Evolutionary conservation across 176 grass and related monocot genomes (phyloP), one percentile per base, ranked within the genome.

Genomic region (barley (Hordeum vulgare)): DNA sequence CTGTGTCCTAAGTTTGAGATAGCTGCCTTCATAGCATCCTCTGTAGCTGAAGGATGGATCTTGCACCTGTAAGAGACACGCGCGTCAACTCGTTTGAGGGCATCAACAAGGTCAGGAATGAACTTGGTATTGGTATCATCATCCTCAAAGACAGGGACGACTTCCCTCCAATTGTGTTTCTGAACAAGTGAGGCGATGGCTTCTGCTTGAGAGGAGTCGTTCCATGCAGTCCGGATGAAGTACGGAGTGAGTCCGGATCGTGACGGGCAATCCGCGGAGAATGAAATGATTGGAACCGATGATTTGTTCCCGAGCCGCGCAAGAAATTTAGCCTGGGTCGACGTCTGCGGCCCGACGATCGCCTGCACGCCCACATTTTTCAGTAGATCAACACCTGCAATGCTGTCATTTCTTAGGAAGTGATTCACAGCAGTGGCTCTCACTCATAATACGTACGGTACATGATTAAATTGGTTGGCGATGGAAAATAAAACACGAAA

Each of bases 331-430:
- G 85, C 91, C 64, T 97, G 83, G 1, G 64, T 66, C 14, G 94
- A 80, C 35, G 89, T 88, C 83, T 97, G 89, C 26, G 91, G 89
- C 35, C 94, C 91, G 1, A 97, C 33, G 9, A 97, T 90, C 24
- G 91, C 89, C 82, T 88, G 82, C 44, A 94, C 91, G 7, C 25
- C 23, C 17, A 92, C 83, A 86, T 94, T 97, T 82, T 92, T 94
- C 35, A 97, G 70, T 20, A 97, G 83, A 89, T 97, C 91, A 21
- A 92, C 44, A 73, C 85, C 91, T 97, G 91, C 33, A 90, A 58
- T n/a, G 7, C 26, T 62, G n/a, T 60, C 18, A 40, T 36, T 41
- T 45, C 17, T 85, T 68, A 15, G 36, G 29, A 54, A 1, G 21
- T 41, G 6, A 8, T 58, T 40, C 25, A 37, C 65, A 58, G 10